Evolutionary conservation across 1,284 basidiomycete genomes (phyloP), one percentile per base, ranked within the genome.

Genomic region (Trametes hirsuta): DNA sequence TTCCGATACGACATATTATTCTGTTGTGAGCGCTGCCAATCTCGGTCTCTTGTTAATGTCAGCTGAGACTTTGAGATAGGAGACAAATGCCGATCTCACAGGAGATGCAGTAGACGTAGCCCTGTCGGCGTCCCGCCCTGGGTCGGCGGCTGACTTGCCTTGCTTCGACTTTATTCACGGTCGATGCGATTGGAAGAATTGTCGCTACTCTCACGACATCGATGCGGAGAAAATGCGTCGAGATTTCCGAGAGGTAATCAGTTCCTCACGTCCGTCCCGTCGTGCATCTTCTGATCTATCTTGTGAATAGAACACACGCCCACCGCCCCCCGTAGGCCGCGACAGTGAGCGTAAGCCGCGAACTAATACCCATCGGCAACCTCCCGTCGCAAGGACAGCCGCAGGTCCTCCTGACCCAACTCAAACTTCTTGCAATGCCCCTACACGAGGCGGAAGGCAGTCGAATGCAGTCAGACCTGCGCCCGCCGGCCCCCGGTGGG

Each of bases 141-240:
- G 2, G 5, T 18, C 6, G 4, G 18, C 9, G 25, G 15, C 47
- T 4, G 12, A 12, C 3, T 0, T 11, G 5, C 41, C 50, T 1
- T 65, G 64, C 30, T 57, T 42, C 10, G 53, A 61, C 25, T 61
- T 44, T 40, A n/a, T 59, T 1, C 36, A 36, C 14, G 61, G 64
- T 10, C 30, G 36, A n/a, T 65, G 64, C 40, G 4, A 22, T 0
- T 35, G 56, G 14, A n/a, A 14, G 2, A 5, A 42, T 6, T 65
- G 64, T 35, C 52, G 50, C 8, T 65, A 41, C 36, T 61, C 58
- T 5, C 64, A 65, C 35, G 47, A 59, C 14, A 10, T 51, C 22
- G 49, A 47, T 8, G 15, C 6, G 14, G 41, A 59, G 36, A 37
- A 12, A 6, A 52, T 51, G 49, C 48, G 48, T 14, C n/a, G 15